Base-by-base conservation (phyloP, 768 basidiomycete species). In the Lactarius akahatsu region DNA sequence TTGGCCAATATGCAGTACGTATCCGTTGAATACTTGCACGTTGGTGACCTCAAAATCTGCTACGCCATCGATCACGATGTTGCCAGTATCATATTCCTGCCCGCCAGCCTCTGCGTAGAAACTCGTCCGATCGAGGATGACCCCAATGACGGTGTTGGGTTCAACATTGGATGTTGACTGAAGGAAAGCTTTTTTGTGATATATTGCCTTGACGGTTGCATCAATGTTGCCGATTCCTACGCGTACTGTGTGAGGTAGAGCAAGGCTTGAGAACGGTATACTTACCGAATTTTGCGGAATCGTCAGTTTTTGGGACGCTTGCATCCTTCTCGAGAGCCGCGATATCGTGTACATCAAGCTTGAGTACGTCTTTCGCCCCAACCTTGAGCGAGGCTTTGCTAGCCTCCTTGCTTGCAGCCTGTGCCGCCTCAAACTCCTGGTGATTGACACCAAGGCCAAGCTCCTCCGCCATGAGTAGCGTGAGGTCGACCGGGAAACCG, bases 91-190 rank as follows among this genome's bases (percentile, higher is more conserved):
- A 72, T 92, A 87, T 78, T 98, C 96, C 75, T 99, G 97, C 32
- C 97, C 97, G 72, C 97, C 97, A 43, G 94, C 84, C 78, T 99
- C 97, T 8, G 97, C 96, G 69, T 99, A 99, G 78, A 98, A 98
- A 78, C 90, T 94, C 4, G 97, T 98, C 55, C 84, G 84, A 78
- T 98, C 92, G 59, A 99, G 87, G 34, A 99, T 75, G 58, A 99
- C 73, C 52, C 97, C 97, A 75, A 99, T 93, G 8, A 82, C 76
- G 5, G 84, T 76, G 66, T 81, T 85, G n/a, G 83, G 79, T 0
- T 91, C 85, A 55, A 96, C 83, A 47, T 79, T 78, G 40, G 78
- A 74, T 4, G 95, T 92, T 0, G 92, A 89, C 11, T 76, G 72
- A 41, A 86, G 69, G 78, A 98, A 97, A 9, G 83, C 74, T 74